A percentile compares a stretch with the other conserved stretches of the same genome.
Evolutionary conservation across 768 basidiomycete species (phyloP).

Genomic region (Kwoniella sp.): DNA sequence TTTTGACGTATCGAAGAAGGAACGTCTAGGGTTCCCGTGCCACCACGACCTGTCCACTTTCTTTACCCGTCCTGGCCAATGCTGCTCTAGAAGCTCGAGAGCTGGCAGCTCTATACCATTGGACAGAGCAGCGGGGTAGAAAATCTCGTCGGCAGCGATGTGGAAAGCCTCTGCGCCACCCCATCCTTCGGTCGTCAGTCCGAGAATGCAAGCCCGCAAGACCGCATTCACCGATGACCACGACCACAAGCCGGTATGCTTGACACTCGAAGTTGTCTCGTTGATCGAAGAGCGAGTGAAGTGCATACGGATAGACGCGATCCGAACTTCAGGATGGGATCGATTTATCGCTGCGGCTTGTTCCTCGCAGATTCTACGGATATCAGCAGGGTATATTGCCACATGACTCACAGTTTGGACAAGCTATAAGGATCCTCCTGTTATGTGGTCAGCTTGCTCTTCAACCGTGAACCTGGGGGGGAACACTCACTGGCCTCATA

Average conservation of each 20-base stretch:
- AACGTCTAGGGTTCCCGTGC: conserved; percentile 57
- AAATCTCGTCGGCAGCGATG: conserved; percentile 64
- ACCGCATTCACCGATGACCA: conserved; percentile 69
- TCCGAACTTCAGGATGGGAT: conserved; percentile 63
- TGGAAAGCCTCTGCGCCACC: conserved; percentile 69
- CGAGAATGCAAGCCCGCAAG: conserved; percentile 68
- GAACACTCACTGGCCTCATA: conserved; percentile 28
- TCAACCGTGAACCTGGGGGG: background rate
- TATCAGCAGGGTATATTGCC: background rate
- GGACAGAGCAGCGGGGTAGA: conserved; percentile 38
- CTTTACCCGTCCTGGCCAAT: conserved; percentile 54
- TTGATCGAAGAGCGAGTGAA: conserved; percentile 60
- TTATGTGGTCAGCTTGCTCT: background rate
- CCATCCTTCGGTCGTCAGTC: conserved; percentile 59
- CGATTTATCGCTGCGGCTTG: conserved; percentile 72
- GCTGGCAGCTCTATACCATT: conserved; percentile 48
- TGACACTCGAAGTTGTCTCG: conserved; percentile 1
- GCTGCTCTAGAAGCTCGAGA: conserved; percentile 32
- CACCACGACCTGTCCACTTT: conserved; percentile 58
- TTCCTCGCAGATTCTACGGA: conserved; percentile 62
- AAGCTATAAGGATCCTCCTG: conserved; percentile 42
- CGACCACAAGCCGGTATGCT: conserved; percentile 61
- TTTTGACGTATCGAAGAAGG: conserved; percentile 69
- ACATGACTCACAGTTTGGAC: conserved; percentile 35
- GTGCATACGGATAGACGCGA: conserved; percentile 68